Percentiles rank a stretch among this genome's conserved stretches.
phyloP scores from a whole-genome alignment of 768 basidiomycete genomes.

The Atractiella rhizophila region DNA sequence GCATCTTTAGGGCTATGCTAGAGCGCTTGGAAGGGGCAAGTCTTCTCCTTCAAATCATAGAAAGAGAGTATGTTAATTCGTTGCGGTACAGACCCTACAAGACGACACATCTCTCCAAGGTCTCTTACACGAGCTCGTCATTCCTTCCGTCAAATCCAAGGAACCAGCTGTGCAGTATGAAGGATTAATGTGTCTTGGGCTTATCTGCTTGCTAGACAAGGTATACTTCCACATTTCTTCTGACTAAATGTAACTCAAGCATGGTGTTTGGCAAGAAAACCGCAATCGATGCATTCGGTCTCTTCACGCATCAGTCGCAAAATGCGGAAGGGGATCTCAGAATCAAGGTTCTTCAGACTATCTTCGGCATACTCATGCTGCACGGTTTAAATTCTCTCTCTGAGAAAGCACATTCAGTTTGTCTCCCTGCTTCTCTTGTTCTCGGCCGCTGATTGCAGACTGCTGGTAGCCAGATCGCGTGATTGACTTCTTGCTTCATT shows the following conservation, averaged over 20 bases:
- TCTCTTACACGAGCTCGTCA: conserved; percentile 49
- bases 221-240: conserved; percentile 20
- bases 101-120: conserved; percentile 49
- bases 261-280: conserved; percentile 21
- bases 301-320: conserved; percentile 56
- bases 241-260: background rate
- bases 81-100: conserved; percentile 23
- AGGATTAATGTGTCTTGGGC: conserved; percentile 50
- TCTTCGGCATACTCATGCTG: conserved; percentile 69
- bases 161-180: conserved; percentile 56
- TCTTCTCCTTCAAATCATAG: conserved; percentile 1
- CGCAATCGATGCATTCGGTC: conserved; percentile 38
- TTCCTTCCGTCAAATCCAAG: conserved; percentile 71
- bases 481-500: conserved; percentile 38
- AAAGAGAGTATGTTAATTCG: background rate
- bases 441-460: background rate
- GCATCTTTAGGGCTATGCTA: conserved; percentile 54
- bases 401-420: conserved; percentile 13
- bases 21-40: conserved; percentile 63
- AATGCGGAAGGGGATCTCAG: conserved; percentile 29
- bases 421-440: background rate
- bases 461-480: conserved; percentile 26
- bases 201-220: conserved; percentile 65
- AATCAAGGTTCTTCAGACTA: conserved; percentile 43
- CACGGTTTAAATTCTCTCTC: conserved; percentile 41